A percentile compares a stretch with the other conserved stretches of the same genome.
These are phyloP conservation scores for Pseudopithomyces chartarum DNA, from an alignment of 2,329 filamentous ascomycete species.

Conservation along the genomic window DNA sequence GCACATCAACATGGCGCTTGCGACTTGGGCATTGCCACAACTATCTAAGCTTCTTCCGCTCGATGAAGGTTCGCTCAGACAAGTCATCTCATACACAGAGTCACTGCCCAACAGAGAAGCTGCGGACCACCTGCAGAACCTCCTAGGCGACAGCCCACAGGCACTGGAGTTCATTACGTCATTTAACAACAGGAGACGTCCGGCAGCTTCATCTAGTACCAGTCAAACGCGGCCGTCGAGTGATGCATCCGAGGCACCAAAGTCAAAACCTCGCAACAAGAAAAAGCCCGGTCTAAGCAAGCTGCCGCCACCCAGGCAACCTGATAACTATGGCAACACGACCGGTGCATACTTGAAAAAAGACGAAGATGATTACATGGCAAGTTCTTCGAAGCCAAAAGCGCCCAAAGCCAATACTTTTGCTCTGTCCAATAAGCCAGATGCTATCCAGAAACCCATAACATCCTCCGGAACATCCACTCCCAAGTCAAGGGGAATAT, in stretches of 20 bases:
- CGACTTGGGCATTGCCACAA: slow-evolving; percentile 68
- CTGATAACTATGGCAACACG: slow-evolving; percentile 66
- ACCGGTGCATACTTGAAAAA: slow-evolving; percentile 78
- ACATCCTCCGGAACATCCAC: slow-evolving; percentile 37
- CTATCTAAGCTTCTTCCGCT: slow-evolving; percentile 81
- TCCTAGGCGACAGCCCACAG: slow-evolving; percentile 84
- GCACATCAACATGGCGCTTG: slow-evolving; percentile 44
- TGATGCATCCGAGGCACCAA: slow-evolving; percentile 37
- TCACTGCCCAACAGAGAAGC: slow-evolving; percentile 78
- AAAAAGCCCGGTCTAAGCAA: slow-evolving; percentile 47
- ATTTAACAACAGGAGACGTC: slow-evolving; percentile 70
- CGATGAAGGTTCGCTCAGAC: slow-evolving; percentile 80
- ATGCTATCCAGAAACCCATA: slow-evolving; percentile 44
- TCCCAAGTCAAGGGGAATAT: slow-evolving; percentile 42
- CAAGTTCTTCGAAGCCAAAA: slow-evolving; percentile 46
- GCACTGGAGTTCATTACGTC: slow-evolving; percentile 72
- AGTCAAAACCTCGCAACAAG: slow-evolving; percentile 46
- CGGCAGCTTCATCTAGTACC: slow-evolving; percentile 31
- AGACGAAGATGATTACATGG: slow-evolving; percentile 75
- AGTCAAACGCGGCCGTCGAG: slow-evolving; percentile 21
- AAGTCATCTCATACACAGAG: slow-evolving; percentile 81
- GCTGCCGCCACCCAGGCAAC: slow-evolving; percentile 49
- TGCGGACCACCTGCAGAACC: slow-evolving; percentile 82
- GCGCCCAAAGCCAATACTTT: slow-evolving; percentile 51
- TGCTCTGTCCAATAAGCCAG: slow-evolving; percentile 58